Base-by-base conservation (phyloP, 2,329 filamentous ascomycete species). In the Sporothrix phasma region DNA sequence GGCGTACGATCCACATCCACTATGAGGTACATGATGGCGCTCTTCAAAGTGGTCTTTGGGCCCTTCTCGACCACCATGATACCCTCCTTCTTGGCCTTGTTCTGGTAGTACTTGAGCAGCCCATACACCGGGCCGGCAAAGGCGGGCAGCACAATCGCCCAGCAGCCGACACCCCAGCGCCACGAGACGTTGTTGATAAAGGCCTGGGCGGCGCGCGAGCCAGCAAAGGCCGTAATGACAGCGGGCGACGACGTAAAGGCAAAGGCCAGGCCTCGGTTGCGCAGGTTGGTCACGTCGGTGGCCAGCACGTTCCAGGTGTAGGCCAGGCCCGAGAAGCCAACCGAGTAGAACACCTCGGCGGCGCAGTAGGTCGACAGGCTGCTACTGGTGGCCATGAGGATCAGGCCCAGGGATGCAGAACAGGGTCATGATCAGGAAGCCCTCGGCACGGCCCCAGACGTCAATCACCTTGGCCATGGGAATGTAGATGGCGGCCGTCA, bases 381-480 rank as follows among this genome's bases (percentile, higher is more conserved):
- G 75, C 70, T 79, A 85, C n/a, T n/a, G 0, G 77, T 75, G 29
- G 86, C 85, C 78, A 86, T 87, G 68, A 88, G 76, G 39, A 85
- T 76, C 66, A 86, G 67, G 7, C 80, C 63, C n/a, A 64, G 19
- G n/a, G 2, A 80, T 76, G 69, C 79, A 79, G 59, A 83, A 74
- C 13, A 78, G 54, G 0, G 84, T 75, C 70, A 81, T 81, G 34
- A 85, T 65, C 29, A 79, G 73, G 67, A 86, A 82, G 13, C 84
- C 86, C 71, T 87, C 80, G 11, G 85, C 81, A 45, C 86, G 83
- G 64, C 85, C 87, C 77, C 84, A 88, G 34, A 87, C 78, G 73
- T 89, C 84, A 54, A 88, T 77, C 19, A 88, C 76, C 73, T 88
- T 89, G 60, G 86, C 85, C 67, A 87, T 79, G 0, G 85, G 83